Evolutionary conservation across 2,329 filamentous ascomycete species (phyloP).

Genomic region (Amphichorda felina): DNA sequence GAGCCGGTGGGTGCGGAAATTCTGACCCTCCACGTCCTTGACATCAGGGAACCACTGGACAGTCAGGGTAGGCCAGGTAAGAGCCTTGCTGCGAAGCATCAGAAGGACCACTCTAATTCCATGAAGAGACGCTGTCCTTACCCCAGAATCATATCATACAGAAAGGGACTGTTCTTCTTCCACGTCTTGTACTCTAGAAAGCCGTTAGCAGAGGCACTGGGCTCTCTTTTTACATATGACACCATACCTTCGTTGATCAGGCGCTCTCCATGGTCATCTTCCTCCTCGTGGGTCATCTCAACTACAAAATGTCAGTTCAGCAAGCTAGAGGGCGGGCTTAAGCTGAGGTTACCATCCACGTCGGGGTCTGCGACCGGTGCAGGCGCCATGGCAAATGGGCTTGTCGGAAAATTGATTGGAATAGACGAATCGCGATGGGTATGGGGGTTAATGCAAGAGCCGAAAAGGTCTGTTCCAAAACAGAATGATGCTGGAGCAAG

Average conservation of each 20-base stretch:
- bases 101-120: constrained; percentile 1
- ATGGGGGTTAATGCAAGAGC: too few species aligned
- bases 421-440: too few species aligned
- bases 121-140: constrained; percentile 14
- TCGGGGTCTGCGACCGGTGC: constrained; percentile 21
- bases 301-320: constrained; percentile 12
- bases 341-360: constrained; percentile 17
- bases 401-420: too few species aligned
- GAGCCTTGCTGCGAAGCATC: constrained; percentile 52
- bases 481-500: neutral
- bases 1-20: constrained; percentile 76
- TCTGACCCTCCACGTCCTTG: constrained; percentile 76
- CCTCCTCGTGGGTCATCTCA: constrained; percentile 47
- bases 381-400: constrained; percentile 19
- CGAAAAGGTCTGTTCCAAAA: too few species aligned
- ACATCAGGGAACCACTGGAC: constrained; percentile 98
- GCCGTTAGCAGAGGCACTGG: neutral
- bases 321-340: neutral
- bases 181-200: constrained; percentile 90
- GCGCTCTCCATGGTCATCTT: constrained; percentile 66
- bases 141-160: constrained; percentile 96
- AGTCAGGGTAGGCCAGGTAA: constrained; percentile 95
- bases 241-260: constrained; percentile 77
- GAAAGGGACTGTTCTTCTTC: constrained; percentile 98
- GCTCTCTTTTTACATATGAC: too few species aligned